A percentile compares a stretch with the other conserved stretches of the same genome.
phyloP scores from a whole-genome alignment of 257 asterid species.

The Ligustrum vulgare region DNA sequence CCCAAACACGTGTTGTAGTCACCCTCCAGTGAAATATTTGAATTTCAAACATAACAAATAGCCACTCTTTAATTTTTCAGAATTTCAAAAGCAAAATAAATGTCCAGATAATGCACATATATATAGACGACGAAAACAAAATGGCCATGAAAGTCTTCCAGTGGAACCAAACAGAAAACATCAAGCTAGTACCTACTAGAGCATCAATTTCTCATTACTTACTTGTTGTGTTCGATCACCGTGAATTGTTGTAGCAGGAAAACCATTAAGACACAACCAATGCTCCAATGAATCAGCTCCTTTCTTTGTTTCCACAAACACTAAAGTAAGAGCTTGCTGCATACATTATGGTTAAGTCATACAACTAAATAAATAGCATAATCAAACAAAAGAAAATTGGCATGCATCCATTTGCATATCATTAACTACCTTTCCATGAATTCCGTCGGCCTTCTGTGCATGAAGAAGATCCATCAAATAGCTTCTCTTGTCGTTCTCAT shows the following conservation, averaged over 20 bases:
- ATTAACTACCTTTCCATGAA: slow-evolving; percentile 57
- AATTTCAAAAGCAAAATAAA: neutral
- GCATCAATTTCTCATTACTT: slow-evolving; percentile 8
- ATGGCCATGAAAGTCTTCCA: neutral
- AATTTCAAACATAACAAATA: neutral
- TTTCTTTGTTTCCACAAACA: slow-evolving; percentile 88
- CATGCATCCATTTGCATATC: slow-evolving; percentile 3
- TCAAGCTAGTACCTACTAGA: neutral
- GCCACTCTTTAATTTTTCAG: neutral
- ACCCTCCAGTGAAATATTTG: neutral
- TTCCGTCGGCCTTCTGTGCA: slow-evolving; percentile 64
- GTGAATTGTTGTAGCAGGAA: slow-evolving; percentile 88
- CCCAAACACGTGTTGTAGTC: neutral
- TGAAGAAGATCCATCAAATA: slow-evolving; percentile 84
- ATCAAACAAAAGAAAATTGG: slow-evolving; percentile 1
- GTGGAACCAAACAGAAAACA: neutral
- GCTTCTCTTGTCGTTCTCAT: slow-evolving; percentile 80
- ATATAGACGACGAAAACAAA: neutral
- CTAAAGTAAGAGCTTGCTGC: slow-evolving; percentile 78
- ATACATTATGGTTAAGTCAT: slow-evolving; percentile 14
- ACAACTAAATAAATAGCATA: neutral
- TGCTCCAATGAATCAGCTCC: slow-evolving; percentile 87
- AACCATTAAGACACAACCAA: slow-evolving; percentile 62
- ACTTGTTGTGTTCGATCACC: slow-evolving; percentile 95
- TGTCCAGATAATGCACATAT: neutral